A percentile compares a stretch with the other conserved stretches of the same genome.
phyloP scores from a whole-genome alignment of 768 basidiomycete species.

The Mrakia blollopis region DNA sequence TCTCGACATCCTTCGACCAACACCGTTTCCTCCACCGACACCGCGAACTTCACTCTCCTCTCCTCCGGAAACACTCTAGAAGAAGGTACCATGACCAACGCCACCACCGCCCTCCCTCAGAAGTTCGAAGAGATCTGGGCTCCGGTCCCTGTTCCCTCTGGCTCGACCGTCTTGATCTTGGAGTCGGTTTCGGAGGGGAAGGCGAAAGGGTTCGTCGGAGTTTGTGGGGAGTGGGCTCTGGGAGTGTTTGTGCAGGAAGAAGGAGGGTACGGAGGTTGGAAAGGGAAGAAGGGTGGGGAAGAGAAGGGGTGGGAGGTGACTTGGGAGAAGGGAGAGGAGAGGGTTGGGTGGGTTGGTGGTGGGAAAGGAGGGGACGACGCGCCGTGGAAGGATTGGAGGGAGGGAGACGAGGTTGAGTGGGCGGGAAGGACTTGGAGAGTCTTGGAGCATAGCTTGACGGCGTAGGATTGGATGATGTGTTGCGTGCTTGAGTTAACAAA shows the following conservation, averaged over 20 bases:
- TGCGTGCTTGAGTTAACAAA: too few species aligned
- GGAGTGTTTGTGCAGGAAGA: background rate
- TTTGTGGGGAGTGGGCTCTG: background rate
- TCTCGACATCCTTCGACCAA: background rate
- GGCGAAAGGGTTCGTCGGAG: background rate
- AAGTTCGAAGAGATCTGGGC: background rate
- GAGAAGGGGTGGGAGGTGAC: background rate
- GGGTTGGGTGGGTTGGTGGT: background rate
- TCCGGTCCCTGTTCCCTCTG: background rate
- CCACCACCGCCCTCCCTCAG: background rate
- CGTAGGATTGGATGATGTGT: background rate
- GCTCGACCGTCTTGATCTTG: background rate
- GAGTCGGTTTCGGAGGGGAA: background rate
- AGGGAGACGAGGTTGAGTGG: background rate
- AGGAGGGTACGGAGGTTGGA: background rate
- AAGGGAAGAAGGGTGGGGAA: background rate
- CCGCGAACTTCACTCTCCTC: background rate
- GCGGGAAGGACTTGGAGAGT: background rate
- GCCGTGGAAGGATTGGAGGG: background rate
- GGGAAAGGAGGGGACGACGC: background rate
- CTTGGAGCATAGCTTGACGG: slow-evolving; percentile 1
- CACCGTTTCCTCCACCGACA: background rate
- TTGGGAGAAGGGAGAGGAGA: background rate
- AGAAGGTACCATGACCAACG: background rate
- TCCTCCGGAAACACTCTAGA: background rate